A percentile compares a stretch with the other conserved stretches of the same genome.
phyloP scores from a whole-genome alignment of 257 asterid genomes.

The Primulina eburnea region DNA sequence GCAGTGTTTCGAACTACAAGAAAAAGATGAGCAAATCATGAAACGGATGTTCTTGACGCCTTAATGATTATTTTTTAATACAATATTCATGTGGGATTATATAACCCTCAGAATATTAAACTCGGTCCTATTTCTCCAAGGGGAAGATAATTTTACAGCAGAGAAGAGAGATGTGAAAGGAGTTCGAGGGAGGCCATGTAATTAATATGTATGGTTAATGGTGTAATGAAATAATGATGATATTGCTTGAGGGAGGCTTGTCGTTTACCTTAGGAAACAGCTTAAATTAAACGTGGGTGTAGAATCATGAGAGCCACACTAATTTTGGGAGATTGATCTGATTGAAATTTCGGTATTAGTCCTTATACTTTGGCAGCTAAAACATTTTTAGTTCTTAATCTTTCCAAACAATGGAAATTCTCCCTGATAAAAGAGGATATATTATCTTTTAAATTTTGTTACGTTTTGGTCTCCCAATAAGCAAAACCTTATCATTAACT shows the following conservation, averaged over 20 bases:
- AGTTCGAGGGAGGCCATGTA: slow-evolving; percentile 33
- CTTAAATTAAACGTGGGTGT: no score
- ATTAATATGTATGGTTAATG: slow-evolving; percentile 32
- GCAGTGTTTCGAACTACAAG: slow-evolving; percentile 81
- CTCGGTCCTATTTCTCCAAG: slow-evolving; percentile 13
- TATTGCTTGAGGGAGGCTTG: neutral
- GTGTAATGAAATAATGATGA: slow-evolving; percentile 17
- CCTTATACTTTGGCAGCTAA: no score
- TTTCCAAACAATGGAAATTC: no score
- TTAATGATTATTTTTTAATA: slow-evolving; percentile 22
- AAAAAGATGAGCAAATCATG: slow-evolving; percentile 68
- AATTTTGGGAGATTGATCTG: no score
- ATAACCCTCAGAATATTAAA: slow-evolving; percentile 5
- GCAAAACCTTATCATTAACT: no score
- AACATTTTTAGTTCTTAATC: no score
- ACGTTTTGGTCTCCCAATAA: no score
- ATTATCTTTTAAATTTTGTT: no score
- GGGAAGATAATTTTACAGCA: slow-evolving; percentile 6
- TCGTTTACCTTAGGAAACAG: no score
- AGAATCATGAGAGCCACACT: no score
- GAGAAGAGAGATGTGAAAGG: slow-evolving; percentile 21
- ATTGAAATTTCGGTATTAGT: no score
- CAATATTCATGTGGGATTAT: slow-evolving; percentile 15
- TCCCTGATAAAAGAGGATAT: no score
- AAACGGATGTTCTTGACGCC: slow-evolving; percentile 63